phyloP scores from a whole-genome alignment of 257 asterid genomes.

The Solanum bulbocastanum region DNA sequence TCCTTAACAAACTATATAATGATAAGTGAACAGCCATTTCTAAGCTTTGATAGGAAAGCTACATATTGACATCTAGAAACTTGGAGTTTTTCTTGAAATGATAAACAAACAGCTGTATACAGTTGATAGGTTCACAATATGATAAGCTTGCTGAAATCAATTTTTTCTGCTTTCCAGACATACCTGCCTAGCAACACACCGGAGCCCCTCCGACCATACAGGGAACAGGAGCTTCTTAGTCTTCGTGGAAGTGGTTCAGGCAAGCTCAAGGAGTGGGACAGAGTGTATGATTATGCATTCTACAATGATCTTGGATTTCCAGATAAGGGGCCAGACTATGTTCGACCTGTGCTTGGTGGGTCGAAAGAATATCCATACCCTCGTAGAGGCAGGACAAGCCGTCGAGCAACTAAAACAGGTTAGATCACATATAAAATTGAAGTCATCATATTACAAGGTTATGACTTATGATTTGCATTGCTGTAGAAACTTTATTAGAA shows the following conservation, averaged over 20 bases:
- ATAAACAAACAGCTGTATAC: neutral
- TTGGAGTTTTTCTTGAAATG: neutral
- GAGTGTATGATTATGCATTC: slow-evolving; percentile 82
- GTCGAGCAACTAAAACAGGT: slow-evolving; percentile 63
- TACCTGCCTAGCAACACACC: slow-evolving; percentile 68
- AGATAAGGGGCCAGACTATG: slow-evolving; percentile 45
- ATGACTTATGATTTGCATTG: neutral
- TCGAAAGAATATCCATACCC: slow-evolving; percentile 63
- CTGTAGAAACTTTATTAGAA: neutral
- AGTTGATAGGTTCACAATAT: neutral
- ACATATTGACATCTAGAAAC: neutral
- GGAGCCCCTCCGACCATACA: slow-evolving; percentile 40
- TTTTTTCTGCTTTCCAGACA: slow-evolving; percentile 26
- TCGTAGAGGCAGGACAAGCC: slow-evolving; percentile 83
- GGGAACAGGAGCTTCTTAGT: slow-evolving; percentile 59
- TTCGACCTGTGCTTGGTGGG: slow-evolving; percentile 79
- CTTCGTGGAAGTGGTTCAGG: slow-evolving; percentile 64
- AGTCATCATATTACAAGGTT: neutral
- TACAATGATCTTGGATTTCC: slow-evolving; percentile 80
- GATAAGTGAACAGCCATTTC: neutral
- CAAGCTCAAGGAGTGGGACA: slow-evolving; percentile 69
- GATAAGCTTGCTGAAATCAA: neutral
- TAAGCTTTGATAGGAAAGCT: neutral
- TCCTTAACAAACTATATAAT: neutral
- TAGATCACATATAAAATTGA: neutral